phyloP scores from a whole-genome alignment of 345 rosid species.

The Moricandia moricandioides region DNA sequence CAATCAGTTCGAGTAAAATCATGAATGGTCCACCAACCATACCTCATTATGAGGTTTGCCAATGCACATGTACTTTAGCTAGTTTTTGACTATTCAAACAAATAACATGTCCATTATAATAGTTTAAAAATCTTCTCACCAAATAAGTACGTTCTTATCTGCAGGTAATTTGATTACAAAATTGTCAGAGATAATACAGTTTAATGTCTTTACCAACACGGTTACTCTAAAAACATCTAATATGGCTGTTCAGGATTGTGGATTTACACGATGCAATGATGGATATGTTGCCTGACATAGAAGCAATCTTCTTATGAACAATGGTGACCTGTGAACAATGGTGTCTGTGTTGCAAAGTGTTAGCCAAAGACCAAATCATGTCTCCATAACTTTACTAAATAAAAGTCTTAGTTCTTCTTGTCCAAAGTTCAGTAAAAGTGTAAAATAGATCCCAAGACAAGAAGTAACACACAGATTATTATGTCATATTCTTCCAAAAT shows the following conservation, averaged over 20 bases:
- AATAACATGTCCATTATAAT: background rate
- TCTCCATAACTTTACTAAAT: background rate
- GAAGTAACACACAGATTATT: slow-evolving; percentile 1
- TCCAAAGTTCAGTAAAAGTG: background rate
- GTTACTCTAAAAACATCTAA: background rate
- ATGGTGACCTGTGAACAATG: too few species aligned
- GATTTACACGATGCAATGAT: slow-evolving; percentile 76
- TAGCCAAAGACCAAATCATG: background rate
- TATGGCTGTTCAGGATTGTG: slow-evolving; percentile 63
- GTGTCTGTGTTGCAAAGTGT: background rate
- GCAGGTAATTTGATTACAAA: slow-evolving; percentile 4
- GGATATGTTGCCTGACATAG: slow-evolving; percentile 74
- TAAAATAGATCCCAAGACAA: slow-evolving; percentile 9
- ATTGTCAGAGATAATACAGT: background rate
- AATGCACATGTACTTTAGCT: slow-evolving; percentile 14
- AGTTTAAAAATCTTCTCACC: background rate
- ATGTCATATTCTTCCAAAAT: slow-evolving; percentile 14
- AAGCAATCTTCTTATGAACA: slow-evolving; percentile 46
- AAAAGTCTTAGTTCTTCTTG: background rate
- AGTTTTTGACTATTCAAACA: slow-evolving; percentile 13
- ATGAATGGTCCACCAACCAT: slow-evolving; percentile 22
- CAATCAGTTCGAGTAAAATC: slow-evolving; percentile 4
- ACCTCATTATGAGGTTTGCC: slow-evolving; percentile 29
- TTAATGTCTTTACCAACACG: background rate
- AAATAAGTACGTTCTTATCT: slow-evolving; percentile 5